phyloP scores from a whole-genome alignment of 2,329 filamentous ascomycete genomes.

The Pseudogymnoascus sp. region DNA sequence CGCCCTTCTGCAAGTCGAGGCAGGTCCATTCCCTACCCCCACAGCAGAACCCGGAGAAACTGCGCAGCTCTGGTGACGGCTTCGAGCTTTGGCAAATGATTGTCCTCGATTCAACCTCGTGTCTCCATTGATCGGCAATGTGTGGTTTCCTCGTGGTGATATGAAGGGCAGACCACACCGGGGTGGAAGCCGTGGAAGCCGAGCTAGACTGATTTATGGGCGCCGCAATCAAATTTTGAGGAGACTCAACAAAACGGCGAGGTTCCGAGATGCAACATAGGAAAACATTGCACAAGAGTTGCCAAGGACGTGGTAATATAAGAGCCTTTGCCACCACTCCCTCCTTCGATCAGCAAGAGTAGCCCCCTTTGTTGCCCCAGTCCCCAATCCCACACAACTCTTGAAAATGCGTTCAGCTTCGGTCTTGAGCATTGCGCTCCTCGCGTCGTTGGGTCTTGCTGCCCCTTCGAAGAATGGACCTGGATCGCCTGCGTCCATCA shows the following conservation, averaged over 20 bases:
- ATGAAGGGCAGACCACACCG: not conserved
- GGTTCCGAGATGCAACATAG: not conserved
- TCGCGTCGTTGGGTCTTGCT: not conserved
- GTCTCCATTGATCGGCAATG: not conserved
- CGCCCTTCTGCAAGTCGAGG: not conserved
- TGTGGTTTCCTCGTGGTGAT: slow-evolving; percentile 2
- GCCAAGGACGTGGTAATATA: not conserved
- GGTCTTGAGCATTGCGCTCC: not conserved
- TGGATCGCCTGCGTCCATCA: slow-evolving; percentile 27
- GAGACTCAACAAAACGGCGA: not conserved
- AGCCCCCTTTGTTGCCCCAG: not conserved
- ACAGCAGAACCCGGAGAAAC: not conserved
- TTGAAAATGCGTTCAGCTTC: not conserved
- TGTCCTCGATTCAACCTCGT: not conserved
- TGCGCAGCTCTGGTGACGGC: not conserved
- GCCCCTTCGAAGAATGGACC: slow-evolving; percentile 12
- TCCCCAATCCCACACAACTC: not conserved
- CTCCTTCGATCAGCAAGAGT: not conserved
- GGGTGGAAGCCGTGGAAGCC: slow-evolving; percentile 4
- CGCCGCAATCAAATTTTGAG: not conserved
- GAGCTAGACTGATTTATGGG: not conserved
- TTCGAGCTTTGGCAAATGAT: not conserved
- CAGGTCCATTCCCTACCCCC: not conserved
- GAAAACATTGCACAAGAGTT: not conserved
- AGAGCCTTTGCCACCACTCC: not conserved